Percentiles rank a stretch among this genome's conserved stretches.
Evolutionary conservation across 129 eudicot genomes (phyloP).

Genomic region (Erigeron canadensis): DNA sequence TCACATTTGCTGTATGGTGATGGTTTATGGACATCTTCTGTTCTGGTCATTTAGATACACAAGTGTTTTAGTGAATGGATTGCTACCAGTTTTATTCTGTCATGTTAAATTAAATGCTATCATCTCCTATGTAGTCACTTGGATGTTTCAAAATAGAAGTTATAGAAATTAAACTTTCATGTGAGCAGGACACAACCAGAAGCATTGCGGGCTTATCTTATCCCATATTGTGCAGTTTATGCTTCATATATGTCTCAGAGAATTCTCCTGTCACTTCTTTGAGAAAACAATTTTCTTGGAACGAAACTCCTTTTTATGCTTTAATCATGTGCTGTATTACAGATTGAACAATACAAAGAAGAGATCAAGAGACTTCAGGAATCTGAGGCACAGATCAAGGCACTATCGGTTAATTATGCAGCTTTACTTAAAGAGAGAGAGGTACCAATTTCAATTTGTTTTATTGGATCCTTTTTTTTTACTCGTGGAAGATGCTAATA

Average conservation of each 20-base stretch:
- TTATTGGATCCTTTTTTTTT: slow-evolving; percentile 1
- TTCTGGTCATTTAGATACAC: slow-evolving; percentile 1
- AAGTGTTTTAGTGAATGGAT: neutral
- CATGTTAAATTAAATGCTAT: neutral
- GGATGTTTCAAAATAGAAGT: slow-evolving; percentile 5
- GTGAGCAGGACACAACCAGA: neutral
- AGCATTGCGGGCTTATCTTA: neutral
- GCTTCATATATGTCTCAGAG: neutral
- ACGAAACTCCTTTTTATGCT: neutral
- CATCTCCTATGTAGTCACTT: neutral
- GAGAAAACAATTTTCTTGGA: neutral
- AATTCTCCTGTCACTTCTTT: neutral
- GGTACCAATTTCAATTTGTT: slow-evolving; percentile 37
- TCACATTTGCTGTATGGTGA: neutral
- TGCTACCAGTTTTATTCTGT: slow-evolving; percentile 12
- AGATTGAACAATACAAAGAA: slow-evolving; percentile 73
- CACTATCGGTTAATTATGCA: slow-evolving; percentile 92
- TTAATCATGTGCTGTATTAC: slow-evolving; percentile 20
- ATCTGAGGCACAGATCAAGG: slow-evolving; percentile 89
- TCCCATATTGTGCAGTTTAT: neutral
- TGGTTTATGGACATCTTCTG: neutral
- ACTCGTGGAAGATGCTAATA: neutral
- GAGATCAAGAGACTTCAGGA: slow-evolving; percentile 94
- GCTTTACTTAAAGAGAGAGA: slow-evolving; percentile 88
- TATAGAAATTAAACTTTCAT: too few species aligned